A percentile compares a stretch with the other conserved stretches of the same genome.
phyloP scores from a whole-genome alignment of 2,329 filamentous ascomycete genomes.

The Fusarium falciforme region DNA sequence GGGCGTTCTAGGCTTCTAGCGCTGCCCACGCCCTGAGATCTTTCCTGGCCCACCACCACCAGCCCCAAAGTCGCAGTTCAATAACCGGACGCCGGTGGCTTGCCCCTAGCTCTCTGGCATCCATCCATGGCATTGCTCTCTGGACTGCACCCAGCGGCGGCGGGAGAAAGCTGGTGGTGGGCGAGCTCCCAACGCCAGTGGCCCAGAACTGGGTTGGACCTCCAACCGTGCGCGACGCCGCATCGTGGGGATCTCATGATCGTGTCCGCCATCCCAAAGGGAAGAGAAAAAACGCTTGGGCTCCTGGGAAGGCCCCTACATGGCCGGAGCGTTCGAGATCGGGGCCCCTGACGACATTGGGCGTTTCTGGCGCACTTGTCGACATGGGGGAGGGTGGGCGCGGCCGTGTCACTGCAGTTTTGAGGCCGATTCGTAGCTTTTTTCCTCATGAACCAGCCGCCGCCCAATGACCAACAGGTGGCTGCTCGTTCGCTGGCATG shows the following conservation, averaged over 20 bases:
- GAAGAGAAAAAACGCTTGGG: constrained; percentile 13
- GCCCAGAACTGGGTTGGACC: constrained; percentile 12
- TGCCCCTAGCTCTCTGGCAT: constrained; percentile 16
- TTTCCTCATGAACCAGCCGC: neutral
- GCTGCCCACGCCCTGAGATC: constrained; percentile 26
- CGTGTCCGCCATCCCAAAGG: constrained; percentile 12
- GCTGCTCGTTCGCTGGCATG: constrained; percentile 23
- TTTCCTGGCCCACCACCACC: constrained; percentile 9
- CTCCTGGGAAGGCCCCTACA: constrained; percentile 30
- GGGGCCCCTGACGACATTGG: constrained; percentile 36
- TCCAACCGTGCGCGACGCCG: constrained; percentile 40
- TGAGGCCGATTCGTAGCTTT: constrained; percentile 11
- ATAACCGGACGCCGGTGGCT: constrained; percentile 13
- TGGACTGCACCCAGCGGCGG: neutral
- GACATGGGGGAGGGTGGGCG: constrained; percentile 4
- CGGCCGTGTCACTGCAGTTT: constrained; percentile 16
- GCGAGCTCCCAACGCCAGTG: constrained; percentile 15
- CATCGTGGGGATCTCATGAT: constrained; percentile 46
- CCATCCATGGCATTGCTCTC: neutral
- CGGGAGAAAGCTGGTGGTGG: constrained; percentile 18
- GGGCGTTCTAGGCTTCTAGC: constrained; percentile 38
- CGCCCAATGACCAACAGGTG: constrained; percentile 20
- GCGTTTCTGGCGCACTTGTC: constrained; percentile 19
- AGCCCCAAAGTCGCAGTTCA: constrained; percentile 7
- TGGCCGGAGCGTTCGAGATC: constrained; percentile 33